Percentiles rank a stretch among this genome's conserved stretches.
Conservation (phyloP, 495 filamentous ascomycete species). For the Xylaria sp. region DNA sequence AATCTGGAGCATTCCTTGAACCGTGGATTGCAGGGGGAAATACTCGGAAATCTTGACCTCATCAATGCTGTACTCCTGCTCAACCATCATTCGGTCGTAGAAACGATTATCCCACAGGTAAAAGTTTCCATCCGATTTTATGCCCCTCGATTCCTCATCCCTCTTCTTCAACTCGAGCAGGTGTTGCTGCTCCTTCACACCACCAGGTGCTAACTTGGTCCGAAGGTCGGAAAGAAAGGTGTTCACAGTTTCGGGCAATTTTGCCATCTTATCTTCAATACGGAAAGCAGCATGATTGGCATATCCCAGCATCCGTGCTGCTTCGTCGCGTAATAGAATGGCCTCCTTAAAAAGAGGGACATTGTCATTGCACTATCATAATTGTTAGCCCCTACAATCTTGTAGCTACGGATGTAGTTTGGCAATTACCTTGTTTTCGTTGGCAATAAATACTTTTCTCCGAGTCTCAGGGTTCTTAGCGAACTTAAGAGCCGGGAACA, state of each 20-base stretch:
- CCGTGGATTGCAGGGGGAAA: slow-evolving; percentile 85
- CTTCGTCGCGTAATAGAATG: slow-evolving; percentile 88
- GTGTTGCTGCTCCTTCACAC: slow-evolving; percentile 74
- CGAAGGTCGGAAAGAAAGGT: slow-evolving; percentile 85
- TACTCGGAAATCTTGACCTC: slow-evolving; percentile 91
- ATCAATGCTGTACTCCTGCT: slow-evolving; percentile 88
- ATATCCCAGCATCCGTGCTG: slow-evolving; percentile 88
- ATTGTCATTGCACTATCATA: slow-evolving; percentile 74
- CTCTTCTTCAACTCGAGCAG: slow-evolving; percentile 81
- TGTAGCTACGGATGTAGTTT: neutral
- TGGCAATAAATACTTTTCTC: slow-evolving; percentile 62
- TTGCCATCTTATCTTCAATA: slow-evolving; percentile 98
- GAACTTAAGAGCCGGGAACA: slow-evolving; percentile 67
- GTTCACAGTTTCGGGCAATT: slow-evolving; percentile 84
- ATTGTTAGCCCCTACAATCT: neutral
- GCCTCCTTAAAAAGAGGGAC: slow-evolving; percentile 85
- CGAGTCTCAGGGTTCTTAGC: slow-evolving; percentile 62
- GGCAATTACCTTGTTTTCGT: slow-evolving; percentile 61
- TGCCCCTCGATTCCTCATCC: slow-evolving; percentile 65
- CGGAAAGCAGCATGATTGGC: slow-evolving; percentile 89
- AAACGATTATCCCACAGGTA: slow-evolving; percentile 87
- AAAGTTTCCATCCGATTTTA: slow-evolving; percentile 73
- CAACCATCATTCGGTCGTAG: slow-evolving; percentile 91
- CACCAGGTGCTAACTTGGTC: slow-evolving; percentile 74
- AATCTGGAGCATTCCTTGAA: slow-evolving; percentile 89